Evolutionary conservation across 306 rosid species (phyloP).

Genomic region (Prinsepia uniflora): DNA sequence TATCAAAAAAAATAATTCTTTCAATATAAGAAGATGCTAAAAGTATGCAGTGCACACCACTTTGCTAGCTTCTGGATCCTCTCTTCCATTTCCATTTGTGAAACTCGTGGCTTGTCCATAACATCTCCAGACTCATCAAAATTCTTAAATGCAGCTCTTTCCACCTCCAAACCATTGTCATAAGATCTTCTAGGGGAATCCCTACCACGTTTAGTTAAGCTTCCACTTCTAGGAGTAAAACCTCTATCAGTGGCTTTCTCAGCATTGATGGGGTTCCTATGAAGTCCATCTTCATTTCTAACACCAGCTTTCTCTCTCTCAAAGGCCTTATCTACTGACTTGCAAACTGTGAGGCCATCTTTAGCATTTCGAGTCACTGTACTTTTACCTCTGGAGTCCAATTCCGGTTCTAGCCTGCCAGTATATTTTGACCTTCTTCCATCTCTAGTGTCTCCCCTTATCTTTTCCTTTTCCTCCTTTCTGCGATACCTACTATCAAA

Average conservation of each 20-base stretch:
- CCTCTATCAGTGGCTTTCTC: constrained; percentile 29
- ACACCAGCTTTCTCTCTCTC: constrained; percentile 30
- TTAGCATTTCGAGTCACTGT: constrained; percentile 14
- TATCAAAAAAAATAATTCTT: constrained; percentile 11
- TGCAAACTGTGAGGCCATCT: constrained; percentile 25
- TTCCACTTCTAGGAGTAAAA: constrained; percentile 24
- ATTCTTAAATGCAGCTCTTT: constrained; percentile 74
- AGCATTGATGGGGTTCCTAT: constrained; percentile 28
- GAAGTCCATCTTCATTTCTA: constrained; percentile 23
- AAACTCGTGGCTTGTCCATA: constrained; percentile 48
- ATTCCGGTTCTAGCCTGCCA: constrained; percentile 25
- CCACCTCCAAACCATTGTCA: constrained; percentile 45
- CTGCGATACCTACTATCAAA: constrained; percentile 26
- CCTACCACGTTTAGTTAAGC: constrained; percentile 30
- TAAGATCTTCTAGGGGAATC: constrained; percentile 25
- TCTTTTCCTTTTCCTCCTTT: constrained; percentile 26
- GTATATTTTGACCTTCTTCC: constrained; percentile 27
- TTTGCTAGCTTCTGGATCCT: constrained; percentile 72
- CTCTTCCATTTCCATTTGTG: constrained; percentile 80
- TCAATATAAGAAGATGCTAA: constrained; percentile 23
- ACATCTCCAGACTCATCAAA: constrained; percentile 44
- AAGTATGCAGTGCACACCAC: constrained; percentile 41
- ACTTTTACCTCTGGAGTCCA: constrained; percentile 21
- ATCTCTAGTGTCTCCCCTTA: constrained; percentile 22
- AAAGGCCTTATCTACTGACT: constrained; percentile 22